Conservation (phyloP, 2,329 filamentous ascomycete genomes). For the Escovopsis sp. region DNA sequence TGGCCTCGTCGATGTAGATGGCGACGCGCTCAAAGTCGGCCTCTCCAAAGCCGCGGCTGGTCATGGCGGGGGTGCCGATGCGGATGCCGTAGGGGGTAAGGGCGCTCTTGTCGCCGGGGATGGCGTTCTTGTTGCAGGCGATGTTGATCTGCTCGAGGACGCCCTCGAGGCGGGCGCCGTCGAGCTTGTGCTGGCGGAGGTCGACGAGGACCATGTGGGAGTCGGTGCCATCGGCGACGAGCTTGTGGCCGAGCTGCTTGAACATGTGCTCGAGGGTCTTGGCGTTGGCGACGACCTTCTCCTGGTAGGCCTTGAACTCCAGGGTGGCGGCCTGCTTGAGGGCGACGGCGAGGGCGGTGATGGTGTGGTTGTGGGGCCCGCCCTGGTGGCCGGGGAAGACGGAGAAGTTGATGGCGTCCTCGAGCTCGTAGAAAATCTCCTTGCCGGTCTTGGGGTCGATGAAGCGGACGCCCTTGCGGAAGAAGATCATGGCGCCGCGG, state of each 20-base stretch:
- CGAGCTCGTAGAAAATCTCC: constrained; percentile 80
- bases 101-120: constrained; percentile 93
- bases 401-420: constrained; percentile 94
- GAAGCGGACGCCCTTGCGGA: constrained; percentile 88
- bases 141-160: constrained; percentile 98
- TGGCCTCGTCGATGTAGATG: constrained; percentile 72
- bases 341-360: constrained; percentile 88
- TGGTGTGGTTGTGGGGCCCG: constrained; percentile 98
- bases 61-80: constrained; percentile 96
- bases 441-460: constrained; percentile 85
- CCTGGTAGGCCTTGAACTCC: constrained; percentile 89
- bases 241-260: constrained; percentile 80
- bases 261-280: constrained; percentile 77
- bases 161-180: constrained; percentile 89
- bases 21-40: constrained; percentile 87
- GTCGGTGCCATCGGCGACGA: constrained; percentile 91
- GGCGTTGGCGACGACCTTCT: constrained; percentile 84
- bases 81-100: constrained; percentile 89
- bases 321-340: constrained; percentile 82
- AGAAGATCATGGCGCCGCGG: constrained; percentile 99
- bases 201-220: constrained; percentile 96
- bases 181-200: constrained; percentile 71
- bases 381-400: constrained; percentile 99
- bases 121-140: constrained; percentile 98
- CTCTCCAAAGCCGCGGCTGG: constrained; percentile 81